Percentiles rank a stretch among this genome's conserved stretches.
Evolutionary conservation across 495 filamentous ascomycete genomes (phyloP).

Genomic region (Penicillium dipodomyicola): DNA sequence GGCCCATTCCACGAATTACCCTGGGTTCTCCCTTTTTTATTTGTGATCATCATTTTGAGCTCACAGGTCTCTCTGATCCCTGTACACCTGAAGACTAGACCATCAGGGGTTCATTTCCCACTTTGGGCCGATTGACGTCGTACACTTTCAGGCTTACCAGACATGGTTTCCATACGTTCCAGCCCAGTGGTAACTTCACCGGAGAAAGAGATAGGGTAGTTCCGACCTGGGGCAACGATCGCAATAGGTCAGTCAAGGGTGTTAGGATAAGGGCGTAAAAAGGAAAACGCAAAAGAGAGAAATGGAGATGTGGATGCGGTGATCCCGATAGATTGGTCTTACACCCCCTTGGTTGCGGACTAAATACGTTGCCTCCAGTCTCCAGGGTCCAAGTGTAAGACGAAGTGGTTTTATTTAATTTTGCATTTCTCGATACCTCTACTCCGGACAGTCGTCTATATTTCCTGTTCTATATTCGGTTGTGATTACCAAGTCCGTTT

Average conservation of each 20-base stretch:
- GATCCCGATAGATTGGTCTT: conserved; percentile 20
- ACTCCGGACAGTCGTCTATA: not conserved
- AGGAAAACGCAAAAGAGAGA: not conserved
- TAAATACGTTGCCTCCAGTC: conserved; percentile 9
- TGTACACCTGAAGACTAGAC: not conserved
- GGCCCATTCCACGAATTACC: not conserved
- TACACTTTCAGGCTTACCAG: conserved; percentile 5
- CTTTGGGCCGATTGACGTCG: conserved; percentile 14
- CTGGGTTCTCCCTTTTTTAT: not conserved
- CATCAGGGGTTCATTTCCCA: conserved; percentile 7
- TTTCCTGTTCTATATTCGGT: conserved; percentile 17
- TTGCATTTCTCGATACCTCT: not conserved
- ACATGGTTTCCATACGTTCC: conserved; percentile 14
- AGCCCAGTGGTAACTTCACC: conserved; percentile 16
- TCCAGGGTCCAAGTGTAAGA: not conserved
- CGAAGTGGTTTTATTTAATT: not conserved
- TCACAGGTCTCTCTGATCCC: conserved; percentile 5
- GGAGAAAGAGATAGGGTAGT: conserved; percentile 5
- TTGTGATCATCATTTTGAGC: not conserved
- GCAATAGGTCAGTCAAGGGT: not conserved
- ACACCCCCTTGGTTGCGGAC: conserved; percentile 7
- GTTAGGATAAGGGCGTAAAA: not conserved
- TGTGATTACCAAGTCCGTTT: conserved; percentile 25
- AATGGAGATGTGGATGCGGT: conserved; percentile 8
- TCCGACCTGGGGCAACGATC: conserved; percentile 6